Percentiles rank a stretch among this genome's conserved stretches.
These are phyloP conservation scores for Metschnikowia baotianmanensis DNA, from an alignment of 805 yeast species.

Conservation along the genomic window DNA sequence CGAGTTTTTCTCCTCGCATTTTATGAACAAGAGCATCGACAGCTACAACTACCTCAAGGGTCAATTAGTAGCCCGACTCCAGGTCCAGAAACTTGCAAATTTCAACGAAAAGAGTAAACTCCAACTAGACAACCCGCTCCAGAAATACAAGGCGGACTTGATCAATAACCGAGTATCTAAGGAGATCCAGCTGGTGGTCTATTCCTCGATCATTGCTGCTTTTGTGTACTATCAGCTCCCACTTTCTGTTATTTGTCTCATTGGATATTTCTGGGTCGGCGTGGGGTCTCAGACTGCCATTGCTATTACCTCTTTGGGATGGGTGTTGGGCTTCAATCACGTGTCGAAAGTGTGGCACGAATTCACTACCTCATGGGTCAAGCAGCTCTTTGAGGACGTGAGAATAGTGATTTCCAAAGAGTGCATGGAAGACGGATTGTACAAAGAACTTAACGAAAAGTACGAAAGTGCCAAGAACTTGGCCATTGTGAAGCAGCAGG, in stretches of 20 bases:
- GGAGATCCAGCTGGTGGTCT: constrained; percentile 41
- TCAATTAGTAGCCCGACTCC: constrained; percentile 30
- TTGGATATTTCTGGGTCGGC: constrained; percentile 34
- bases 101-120: constrained; percentile 13
- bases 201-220: constrained; percentile 26
- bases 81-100: constrained; percentile 24
- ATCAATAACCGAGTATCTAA: constrained; percentile 25
- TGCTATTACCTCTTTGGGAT: constrained; percentile 37
- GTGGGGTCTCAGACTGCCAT: constrained; percentile 30
- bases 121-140: constrained; percentile 28
- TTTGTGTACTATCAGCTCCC: constrained; percentile 40
- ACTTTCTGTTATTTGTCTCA: constrained; percentile 27
- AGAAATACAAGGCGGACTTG: constrained; percentile 28
- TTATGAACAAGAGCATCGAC: constrained; percentile 41
- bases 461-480: constrained; percentile 24
- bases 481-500: constrained; percentile 16
- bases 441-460: constrained; percentile 30
- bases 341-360: constrained; percentile 37
- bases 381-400: constrained; percentile 33
- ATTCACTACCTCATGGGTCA: constrained; percentile 29
- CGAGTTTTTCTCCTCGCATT: constrained; percentile 33
- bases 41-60: constrained; percentile 38
- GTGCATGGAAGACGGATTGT: constrained; percentile 38
- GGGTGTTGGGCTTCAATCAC: constrained; percentile 41
- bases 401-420: constrained; percentile 29